These are phyloP conservation scores for Euphorbia celastroides DNA, from an alignment of 441 rosid species.

Conservation along the genomic window DNA sequence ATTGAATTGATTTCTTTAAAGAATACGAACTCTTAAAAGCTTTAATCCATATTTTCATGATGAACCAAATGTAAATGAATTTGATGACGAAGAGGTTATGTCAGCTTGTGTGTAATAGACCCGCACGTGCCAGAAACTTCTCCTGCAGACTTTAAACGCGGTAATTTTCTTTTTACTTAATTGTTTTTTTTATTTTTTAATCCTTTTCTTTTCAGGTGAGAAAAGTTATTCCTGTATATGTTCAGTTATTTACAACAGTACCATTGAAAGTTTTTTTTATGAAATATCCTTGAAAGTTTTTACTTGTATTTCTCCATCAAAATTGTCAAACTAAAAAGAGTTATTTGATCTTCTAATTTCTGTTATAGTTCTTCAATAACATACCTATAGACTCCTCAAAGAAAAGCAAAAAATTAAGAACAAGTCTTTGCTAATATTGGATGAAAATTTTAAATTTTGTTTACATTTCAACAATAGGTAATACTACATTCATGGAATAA, in stretches of 20 bases:
- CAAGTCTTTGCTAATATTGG: background rate
- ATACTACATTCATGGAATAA: background rate
- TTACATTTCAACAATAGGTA: background rate
- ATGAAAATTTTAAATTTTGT: background rate
- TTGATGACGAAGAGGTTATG: slow-evolving; percentile 34
- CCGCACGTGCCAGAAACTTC: slow-evolving; percentile 29
- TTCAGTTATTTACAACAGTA: background rate
- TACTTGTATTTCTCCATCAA: background rate
- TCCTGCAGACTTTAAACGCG: slow-evolving; percentile 26
- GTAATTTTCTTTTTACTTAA: background rate
- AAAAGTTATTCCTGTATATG: background rate
- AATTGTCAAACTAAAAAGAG: background rate
- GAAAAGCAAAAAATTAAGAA: background rate
- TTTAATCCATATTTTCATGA: too few species aligned
- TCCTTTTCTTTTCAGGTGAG: background rate
- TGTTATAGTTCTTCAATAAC: background rate
- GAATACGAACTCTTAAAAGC: too few species aligned
- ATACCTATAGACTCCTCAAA: background rate
- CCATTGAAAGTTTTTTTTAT: background rate
- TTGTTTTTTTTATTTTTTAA: background rate
- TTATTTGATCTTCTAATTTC: slow-evolving; percentile 2
- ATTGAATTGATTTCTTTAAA: background rate
- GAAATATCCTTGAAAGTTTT: background rate
- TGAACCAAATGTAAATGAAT: slow-evolving; percentile 25
- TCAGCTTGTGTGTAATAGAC: slow-evolving; percentile 25